Conservation (phyloP, 1,139 yeast species). For the Taphrina wiesneri region DNA sequence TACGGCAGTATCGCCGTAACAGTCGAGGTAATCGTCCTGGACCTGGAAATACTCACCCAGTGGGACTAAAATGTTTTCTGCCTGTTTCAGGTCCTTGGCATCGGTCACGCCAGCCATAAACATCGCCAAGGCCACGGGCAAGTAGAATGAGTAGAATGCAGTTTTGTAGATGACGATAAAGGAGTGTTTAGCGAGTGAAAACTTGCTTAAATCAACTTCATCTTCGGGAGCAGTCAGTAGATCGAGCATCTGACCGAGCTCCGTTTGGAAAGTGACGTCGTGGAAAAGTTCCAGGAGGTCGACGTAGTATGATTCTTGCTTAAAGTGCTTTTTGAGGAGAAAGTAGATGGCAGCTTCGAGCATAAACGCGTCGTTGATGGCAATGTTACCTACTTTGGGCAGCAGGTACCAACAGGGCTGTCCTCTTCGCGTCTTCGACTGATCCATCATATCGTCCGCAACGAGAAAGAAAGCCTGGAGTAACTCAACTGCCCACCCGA, state of each 20-base stretch:
- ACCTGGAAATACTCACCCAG: constrained; percentile 98
- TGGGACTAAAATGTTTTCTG: constrained; percentile 82
- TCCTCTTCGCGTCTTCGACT: constrained; percentile 94
- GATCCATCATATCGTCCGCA: constrained; percentile 99
- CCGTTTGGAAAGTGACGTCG: constrained; percentile 83
- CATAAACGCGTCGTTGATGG: constrained; percentile 97
- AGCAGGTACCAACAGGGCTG: constrained; percentile 94
- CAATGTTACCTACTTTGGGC: constrained; percentile 56
- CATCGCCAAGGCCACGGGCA: constrained; percentile 98
- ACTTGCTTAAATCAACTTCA: constrained; percentile 80
- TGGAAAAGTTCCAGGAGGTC: constrained; percentile 86
- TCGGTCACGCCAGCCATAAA: constrained; percentile 76
- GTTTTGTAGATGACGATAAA: constrained; percentile 96
- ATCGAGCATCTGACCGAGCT: constrained; percentile 92
- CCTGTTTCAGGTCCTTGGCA: constrained; percentile 80
- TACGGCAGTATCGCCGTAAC: constrained; percentile 95
- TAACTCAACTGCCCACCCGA: constrained; percentile 96
- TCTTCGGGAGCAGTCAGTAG: constrained; percentile 97
- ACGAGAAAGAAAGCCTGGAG: constrained; percentile 96
- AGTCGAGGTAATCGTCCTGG: constrained; percentile 95
- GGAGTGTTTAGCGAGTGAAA: constrained; percentile 84
- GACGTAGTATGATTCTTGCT: constrained; percentile 75
- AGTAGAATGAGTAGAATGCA: constrained; percentile 94
- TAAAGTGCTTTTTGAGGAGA: constrained; percentile 85
- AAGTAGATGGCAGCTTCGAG: constrained; percentile 92